A percentile compares a stretch with the other conserved stretches of the same genome.
Evolutionary conservation across 345 rosid species (phyloP).

Genomic region (Geranium brycei): DNA sequence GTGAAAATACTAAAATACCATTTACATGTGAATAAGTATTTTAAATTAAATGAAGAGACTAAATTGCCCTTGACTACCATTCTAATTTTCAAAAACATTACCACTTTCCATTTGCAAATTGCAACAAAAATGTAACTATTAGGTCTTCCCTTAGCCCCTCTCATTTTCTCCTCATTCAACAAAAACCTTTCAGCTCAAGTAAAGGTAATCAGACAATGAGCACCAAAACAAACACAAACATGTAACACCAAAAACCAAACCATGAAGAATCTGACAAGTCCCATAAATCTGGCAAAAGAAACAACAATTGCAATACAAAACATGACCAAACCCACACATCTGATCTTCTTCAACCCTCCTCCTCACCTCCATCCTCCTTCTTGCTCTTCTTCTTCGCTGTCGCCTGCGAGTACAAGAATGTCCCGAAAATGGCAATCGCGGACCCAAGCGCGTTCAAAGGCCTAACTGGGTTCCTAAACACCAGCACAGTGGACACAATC

Average conservation of each 20-base stretch:
- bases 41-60: too few relatives aligned
- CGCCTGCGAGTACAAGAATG: slow-evolving; percentile 82
- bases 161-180: not conserved
- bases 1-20: too few relatives aligned
- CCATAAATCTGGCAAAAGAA: not conserved
- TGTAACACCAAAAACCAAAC: not conserved
- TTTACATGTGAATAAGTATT: too few relatives aligned
- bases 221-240: not conserved
- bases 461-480: slow-evolving; percentile 85
- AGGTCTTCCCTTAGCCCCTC: not conserved
- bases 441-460: slow-evolving; percentile 91
- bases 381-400: slow-evolving; percentile 63
- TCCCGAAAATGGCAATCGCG: slow-evolving; percentile 72
- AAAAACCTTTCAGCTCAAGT: not conserved
- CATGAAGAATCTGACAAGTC: too few relatives aligned
- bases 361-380: slow-evolving; percentile 39
- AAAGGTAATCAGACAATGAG: not conserved
- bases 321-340: not conserved
- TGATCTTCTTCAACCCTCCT: slow-evolving; percentile 25
- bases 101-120: too few relatives aligned
- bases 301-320: too few relatives aligned
- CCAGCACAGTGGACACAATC: slow-evolving; percentile 75
- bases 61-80: too few relatives aligned
- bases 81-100: too few relatives aligned
- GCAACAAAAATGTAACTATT: too few relatives aligned